These are phyloP conservation scores for Aspergillus sclerotioniger DNA, from an alignment of 495 filamentous ascomycete genomes.

Conservation along the genomic window DNA sequence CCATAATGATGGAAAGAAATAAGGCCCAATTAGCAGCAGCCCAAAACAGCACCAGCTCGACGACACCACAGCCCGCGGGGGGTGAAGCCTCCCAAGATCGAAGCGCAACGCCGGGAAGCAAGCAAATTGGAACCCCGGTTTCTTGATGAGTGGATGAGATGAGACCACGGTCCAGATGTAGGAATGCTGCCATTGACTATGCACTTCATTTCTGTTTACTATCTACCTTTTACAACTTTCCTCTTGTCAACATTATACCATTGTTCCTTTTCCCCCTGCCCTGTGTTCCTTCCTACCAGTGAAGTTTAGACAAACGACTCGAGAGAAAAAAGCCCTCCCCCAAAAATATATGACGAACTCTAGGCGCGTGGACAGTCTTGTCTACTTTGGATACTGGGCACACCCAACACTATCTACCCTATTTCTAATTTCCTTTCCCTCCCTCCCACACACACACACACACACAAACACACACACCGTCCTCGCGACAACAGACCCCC, in stretches of 20 bases:
- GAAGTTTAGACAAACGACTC: background rate
- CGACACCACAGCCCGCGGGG: constrained; percentile 40
- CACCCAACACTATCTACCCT: background rate
- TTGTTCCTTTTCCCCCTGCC: background rate
- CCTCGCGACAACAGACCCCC: too few relatives aligned
- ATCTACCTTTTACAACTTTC: background rate
- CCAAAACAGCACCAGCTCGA: constrained; percentile 23
- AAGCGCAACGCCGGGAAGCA: constrained; percentile 39
- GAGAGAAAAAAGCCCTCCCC: background rate
- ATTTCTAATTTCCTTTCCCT: background rate
- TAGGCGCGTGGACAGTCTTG: too few relatives aligned
- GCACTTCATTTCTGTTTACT: background rate
- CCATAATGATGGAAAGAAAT: constrained; percentile 44
- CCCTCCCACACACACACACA: too few relatives aligned
- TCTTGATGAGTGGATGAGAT: constrained; percentile 23
- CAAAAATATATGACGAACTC: background rate
- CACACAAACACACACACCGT: background rate
- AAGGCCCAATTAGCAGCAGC: constrained; percentile 42
- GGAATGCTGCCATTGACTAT: background rate
- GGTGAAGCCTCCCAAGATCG: constrained; percentile 35
- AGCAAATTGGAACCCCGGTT: constrained; percentile 45
- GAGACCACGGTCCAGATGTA: background rate
- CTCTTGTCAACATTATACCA: background rate
- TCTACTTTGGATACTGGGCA: background rate
- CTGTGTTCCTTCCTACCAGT: background rate